phyloP scores from a whole-genome alignment of 208 protist species.

The Trypanosoma cruzi region DNA sequence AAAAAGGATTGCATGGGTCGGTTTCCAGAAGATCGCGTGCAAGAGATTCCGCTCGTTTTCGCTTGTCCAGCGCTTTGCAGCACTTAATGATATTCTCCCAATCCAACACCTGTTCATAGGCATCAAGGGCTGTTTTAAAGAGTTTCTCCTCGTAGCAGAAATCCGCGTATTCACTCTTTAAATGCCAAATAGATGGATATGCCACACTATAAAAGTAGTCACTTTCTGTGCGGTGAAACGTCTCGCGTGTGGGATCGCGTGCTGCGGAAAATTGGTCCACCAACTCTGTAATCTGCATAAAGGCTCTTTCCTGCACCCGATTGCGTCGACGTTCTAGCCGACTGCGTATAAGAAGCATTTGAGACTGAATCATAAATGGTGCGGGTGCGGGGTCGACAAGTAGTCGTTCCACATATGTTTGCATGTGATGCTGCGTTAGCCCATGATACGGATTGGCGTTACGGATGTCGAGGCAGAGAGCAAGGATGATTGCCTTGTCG shows the following conservation, averaged over 20 bases:
- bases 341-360: constrained; percentile 73
- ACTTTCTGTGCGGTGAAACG: constrained; percentile 54
- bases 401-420: constrained; percentile 89
- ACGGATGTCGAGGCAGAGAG: constrained; percentile 83
- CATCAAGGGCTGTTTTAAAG: constrained; percentile 85
- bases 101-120: constrained; percentile 88
- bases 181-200: constrained; percentile 79
- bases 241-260: constrained; percentile 55
- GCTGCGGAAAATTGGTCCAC: constrained; percentile 75
- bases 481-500: constrained; percentile 89
- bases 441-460: constrained; percentile 91
- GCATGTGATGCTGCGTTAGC: constrained; percentile 89
- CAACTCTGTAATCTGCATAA: constrained; percentile 92
- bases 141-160: constrained; percentile 87
- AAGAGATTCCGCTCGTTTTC: constrained; percentile 82
- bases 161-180: constrained; percentile 86
- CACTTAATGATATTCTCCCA: constrained; percentile 92
- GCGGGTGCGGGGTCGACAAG: constrained; percentile 69
- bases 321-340: constrained; percentile 80
- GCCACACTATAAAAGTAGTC: constrained; percentile 83
- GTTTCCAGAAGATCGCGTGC: constrained; percentile 81
- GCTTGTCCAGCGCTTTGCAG: constrained; percentile 89
- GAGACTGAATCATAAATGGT: constrained; percentile 75
- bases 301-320: constrained; percentile 81
- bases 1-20: constrained; percentile 83